phyloP scores from a whole-genome alignment of 148 eudicot species.

The Vaccinium darrowii region DNA sequence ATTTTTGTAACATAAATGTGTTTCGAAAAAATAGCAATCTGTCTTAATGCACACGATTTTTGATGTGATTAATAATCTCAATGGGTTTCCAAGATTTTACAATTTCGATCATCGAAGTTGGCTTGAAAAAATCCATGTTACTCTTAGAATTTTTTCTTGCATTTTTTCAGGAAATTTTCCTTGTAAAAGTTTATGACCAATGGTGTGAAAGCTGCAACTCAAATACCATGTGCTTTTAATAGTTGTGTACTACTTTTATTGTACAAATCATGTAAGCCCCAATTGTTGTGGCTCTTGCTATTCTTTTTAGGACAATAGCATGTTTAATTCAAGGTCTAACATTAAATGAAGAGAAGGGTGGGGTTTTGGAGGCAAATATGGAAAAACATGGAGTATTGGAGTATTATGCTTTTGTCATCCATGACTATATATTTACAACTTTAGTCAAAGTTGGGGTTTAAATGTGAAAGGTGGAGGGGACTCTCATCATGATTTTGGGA shows the following conservation, averaged over 20 bases:
- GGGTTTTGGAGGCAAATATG: background rate
- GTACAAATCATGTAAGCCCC: background rate
- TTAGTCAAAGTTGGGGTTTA: background rate
- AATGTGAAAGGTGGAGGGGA: background rate
- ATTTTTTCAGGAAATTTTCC: background rate
- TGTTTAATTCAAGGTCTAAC: background rate
- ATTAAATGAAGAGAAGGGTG: background rate
- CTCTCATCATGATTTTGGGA: background rate
- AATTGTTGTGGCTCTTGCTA: background rate
- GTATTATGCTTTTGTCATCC: background rate
- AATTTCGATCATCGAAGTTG: no score
- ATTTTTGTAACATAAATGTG: no score
- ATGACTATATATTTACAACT: background rate
- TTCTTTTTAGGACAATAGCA: background rate
- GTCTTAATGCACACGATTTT: no score
- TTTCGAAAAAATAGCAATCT: no score
- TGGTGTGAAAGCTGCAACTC: background rate
- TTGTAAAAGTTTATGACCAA: no score
- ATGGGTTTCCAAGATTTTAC: no score
- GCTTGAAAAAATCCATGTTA: no score
- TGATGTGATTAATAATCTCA: no score
- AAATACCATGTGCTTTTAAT: background rate
- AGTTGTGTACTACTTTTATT: background rate
- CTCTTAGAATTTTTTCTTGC: background rate
- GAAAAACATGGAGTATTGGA: background rate